phyloP scores from a whole-genome alignment of 2,329 filamentous ascomycete species.

The Botrytis deweyae region DNA sequence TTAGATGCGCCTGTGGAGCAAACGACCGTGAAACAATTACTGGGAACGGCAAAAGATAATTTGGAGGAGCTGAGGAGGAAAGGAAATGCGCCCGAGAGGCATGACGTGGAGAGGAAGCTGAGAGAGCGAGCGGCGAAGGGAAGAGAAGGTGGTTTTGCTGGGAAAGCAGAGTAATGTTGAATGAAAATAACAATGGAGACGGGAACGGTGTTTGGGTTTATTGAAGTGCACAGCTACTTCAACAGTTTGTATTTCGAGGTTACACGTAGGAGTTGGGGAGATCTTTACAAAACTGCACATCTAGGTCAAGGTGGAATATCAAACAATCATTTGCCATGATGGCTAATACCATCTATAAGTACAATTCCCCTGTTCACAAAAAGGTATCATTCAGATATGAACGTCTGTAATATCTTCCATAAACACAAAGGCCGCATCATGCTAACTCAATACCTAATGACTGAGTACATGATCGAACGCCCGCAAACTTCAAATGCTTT shows the following conservation, averaged over 20 bases:
- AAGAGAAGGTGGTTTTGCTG: conserved; percentile 16
- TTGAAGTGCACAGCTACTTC: not conserved
- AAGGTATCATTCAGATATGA: conserved; percentile 24
- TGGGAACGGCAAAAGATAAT: conserved; percentile 29
- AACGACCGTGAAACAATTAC: conserved; percentile 38
- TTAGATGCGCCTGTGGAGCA: conserved; percentile 43
- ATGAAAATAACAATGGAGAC: not conserved
- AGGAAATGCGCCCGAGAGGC: conserved; percentile 7
- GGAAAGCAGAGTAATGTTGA: conserved; percentile 10
- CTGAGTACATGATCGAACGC: conserved; percentile 27
- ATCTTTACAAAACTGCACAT: not conserved
- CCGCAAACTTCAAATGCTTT: conserved; percentile 24
- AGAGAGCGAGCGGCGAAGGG: conserved; percentile 29
- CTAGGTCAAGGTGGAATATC: not conserved
- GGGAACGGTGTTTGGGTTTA: not conserved
- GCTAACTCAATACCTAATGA: conserved; percentile 8
- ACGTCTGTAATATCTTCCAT: conserved; percentile 23
- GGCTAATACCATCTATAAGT: conserved; percentile 26
- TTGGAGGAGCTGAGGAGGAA: conserved; percentile 25
- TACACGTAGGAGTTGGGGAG: not conserved
- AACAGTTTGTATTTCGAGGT: not conserved
- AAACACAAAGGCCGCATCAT: conserved; percentile 19
- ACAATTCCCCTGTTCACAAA: conserved; percentile 22
- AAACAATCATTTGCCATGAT: conserved; percentile 15
- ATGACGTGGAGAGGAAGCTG: conserved; percentile 33